Evolutionary conservation across 257 asterid species (phyloP), one percentile per base, ranked within the genome.

Genomic region (Solanum corneliomulleri): DNA sequence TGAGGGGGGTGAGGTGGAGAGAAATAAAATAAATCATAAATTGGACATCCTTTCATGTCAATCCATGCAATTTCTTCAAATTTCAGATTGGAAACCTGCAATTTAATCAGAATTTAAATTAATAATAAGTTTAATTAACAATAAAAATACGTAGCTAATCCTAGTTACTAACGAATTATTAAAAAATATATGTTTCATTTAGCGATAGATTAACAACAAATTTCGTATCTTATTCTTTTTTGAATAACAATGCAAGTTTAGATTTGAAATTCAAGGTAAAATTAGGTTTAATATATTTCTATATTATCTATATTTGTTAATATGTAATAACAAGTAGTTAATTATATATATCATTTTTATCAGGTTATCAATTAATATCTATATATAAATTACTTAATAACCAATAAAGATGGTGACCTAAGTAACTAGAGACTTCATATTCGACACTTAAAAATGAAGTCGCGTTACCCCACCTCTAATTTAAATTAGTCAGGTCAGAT

Each of bases 31-130:
- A 39, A 86, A 81, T 66, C 27, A 44, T 21, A 84, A 76, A 49
- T 86, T 71, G 25, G 91, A 89, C 93, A 92, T 89, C 94, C 93
- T 69, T 90, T 91, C 91, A 87, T 89, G 93, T 87, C 91, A 86
- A 89, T 76, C 41, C 76, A 71, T 45, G 52, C 86, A 75, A 47
- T 83, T 83, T 29, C 86, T 31, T 84, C 58, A 72, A 89, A 35
- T 88, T 70, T 86, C 70, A 35, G 68, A 89, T 69, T 18, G 44
- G 37, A 27, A 87, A 87, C 92, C 94, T 93, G 93, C 90, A 85
- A 23, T 85, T 39, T 4, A 81, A 35, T 75, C 42, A 85, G 5
- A 82, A 49, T 60, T 45, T 80, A 80, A 25, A 78, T 0, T 45
- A 44, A 78, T 25, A 44, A 78, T 78, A 1, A 78, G 84, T 78